Percentiles rank a stretch among this genome's conserved stretches.
phyloP scores from a whole-genome alignment of 768 basidiomycete species.

The Kwoniella pini region DNA sequence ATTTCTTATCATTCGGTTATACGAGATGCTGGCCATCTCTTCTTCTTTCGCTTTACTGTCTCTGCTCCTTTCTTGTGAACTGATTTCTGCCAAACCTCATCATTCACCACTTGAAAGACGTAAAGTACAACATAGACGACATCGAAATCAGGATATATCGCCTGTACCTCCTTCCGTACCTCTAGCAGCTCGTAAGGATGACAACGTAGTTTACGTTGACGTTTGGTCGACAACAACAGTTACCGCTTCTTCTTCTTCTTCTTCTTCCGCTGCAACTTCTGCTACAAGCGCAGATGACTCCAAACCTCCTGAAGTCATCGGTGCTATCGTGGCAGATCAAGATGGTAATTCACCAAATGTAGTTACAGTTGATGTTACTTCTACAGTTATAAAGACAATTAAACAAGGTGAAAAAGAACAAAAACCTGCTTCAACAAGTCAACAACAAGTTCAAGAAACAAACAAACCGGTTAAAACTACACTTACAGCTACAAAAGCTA shows the following conservation, averaged over 20 bases:
- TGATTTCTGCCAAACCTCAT: slow-evolving; percentile 4
- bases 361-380: slow-evolving; percentile 11
- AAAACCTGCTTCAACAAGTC: background rate
- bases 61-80: slow-evolving; percentile 1
- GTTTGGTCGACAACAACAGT: background rate
- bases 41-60: slow-evolving; percentile 6
- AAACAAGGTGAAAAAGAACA: background rate
- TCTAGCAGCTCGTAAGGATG: background rate
- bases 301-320: background rate
- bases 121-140: background rate
- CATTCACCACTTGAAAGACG: slow-evolving; percentile 3
- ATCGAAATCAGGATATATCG: background rate
- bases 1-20: too few species aligned
- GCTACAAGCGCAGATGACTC: background rate
- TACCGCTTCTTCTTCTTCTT: background rate
- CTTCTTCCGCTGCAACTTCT: background rate
- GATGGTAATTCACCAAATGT: background rate
- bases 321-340: slow-evolving; percentile 3
- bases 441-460: background rate
- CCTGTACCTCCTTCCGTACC: background rate
- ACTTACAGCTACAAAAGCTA: background rate
- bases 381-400: slow-evolving; percentile 4
- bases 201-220: slow-evolving; percentile 9
- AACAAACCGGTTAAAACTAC: slow-evolving; percentile 1
- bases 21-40: slow-evolving; percentile 25